Evolutionary conservation across 352 stramenopile genomes (phyloP).

Genomic region (Aphanomyces cochlioides): DNA sequence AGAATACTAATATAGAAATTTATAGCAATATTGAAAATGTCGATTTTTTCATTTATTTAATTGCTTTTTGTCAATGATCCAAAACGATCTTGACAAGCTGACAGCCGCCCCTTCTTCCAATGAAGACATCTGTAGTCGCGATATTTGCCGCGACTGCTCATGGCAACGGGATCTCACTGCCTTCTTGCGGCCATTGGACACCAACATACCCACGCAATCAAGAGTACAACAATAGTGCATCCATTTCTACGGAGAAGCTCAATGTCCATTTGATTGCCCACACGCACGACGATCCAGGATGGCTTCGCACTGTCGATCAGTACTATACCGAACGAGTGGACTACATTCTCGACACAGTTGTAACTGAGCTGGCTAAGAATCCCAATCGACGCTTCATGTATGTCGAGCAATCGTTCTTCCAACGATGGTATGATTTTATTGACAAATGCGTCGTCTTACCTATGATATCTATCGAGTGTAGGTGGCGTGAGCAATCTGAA

Average conservation of each 20-base stretch:
- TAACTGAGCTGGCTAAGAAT: conserved; percentile 84
- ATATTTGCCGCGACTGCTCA: no score
- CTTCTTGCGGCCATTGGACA: neutral
- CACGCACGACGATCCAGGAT: conserved; percentile 94
- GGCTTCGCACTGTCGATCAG: conserved; percentile 96
- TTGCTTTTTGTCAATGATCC: no score
- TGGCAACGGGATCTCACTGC: no score
- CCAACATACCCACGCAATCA: conserved; percentile 40
- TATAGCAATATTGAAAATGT: no score
- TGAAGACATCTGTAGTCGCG: no score
- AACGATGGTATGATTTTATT: conserved; percentile 69
- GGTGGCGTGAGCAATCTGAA: conserved; percentile 83
- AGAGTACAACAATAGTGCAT: conserved; percentile 58
- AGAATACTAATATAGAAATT: no score
- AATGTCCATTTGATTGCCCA: conserved; percentile 97
- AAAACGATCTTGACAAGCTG: no score
- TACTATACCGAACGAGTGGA: conserved; percentile 94
- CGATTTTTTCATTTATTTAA: no score
- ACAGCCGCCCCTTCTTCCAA: no score
- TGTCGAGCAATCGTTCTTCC: conserved; percentile 95
- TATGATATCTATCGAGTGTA: neutral
- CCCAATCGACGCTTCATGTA: conserved; percentile 93
- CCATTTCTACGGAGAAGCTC: conserved; percentile 64
- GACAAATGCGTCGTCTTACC: neutral
- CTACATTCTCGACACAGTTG: conserved; percentile 93